A percentile compares a stretch with the other conserved stretches of the same genome.
phyloP scores from a whole-genome alignment of 768 basidiomycete species.

The Rhodotorula graminis region DNA sequence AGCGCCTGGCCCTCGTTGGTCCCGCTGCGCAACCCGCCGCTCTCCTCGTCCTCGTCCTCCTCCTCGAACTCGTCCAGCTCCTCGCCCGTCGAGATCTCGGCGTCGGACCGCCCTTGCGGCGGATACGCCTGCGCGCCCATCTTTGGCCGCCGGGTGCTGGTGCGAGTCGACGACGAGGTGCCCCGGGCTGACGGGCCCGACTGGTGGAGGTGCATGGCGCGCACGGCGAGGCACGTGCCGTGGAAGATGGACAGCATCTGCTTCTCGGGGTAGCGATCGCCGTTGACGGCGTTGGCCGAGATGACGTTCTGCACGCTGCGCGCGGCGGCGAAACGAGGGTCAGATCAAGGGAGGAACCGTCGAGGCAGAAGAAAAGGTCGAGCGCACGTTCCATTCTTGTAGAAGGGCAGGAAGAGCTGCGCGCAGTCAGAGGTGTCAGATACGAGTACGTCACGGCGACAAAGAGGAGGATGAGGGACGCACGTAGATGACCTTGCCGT shows the following conservation, averaged over 20 bases:
- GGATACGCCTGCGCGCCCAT: not conserved
- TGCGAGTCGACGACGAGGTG: not conserved
- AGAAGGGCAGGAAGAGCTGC: slow-evolving; percentile 89
- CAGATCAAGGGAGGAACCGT: too few species aligned
- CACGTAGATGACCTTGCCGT: slow-evolving; percentile 38
- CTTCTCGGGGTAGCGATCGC: slow-evolving; percentile 75
- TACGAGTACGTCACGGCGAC: too few species aligned
- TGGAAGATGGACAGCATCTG: slow-evolving; percentile 86
- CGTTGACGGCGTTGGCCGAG: slow-evolving; percentile 72
- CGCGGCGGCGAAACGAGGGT: not conserved
- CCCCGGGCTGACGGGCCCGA: not conserved
- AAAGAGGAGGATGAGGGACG: slow-evolving; percentile 27
- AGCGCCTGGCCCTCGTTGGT: slow-evolving; percentile 50
- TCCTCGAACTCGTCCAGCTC: not conserved
- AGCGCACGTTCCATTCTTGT: slow-evolving; percentile 57
- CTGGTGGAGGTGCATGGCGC: slow-evolving; percentile 85
- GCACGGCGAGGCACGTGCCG: slow-evolving; percentile 87
- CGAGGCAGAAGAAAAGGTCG: not conserved
- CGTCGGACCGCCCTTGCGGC: not conserved
- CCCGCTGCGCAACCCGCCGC: slow-evolving; percentile 66
- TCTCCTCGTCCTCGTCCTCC: slow-evolving; percentile 48
- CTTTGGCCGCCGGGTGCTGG: not conserved
- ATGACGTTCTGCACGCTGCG: slow-evolving; percentile 88
- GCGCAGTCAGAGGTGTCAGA: not conserved
- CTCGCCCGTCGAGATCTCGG: not conserved